Evolutionary conservation across 1,284 basidiomycete genomes (phyloP), one percentile per base, ranked within the genome.

Genomic region (Bjerkandera adusta): DNA sequence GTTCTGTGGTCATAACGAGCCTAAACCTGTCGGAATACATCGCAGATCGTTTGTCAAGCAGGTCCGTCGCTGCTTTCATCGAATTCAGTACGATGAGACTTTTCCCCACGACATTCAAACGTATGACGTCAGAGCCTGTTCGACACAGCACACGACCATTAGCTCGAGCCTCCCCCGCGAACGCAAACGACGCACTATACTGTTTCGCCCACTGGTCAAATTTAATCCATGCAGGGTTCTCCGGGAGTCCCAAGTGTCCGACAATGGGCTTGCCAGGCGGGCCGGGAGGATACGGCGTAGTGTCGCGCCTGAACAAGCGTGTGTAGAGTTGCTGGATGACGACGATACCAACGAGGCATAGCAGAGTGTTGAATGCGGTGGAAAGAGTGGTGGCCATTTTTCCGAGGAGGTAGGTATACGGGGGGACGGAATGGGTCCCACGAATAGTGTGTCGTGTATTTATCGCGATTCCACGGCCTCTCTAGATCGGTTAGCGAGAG

Each of bases 81-180:
- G 68, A 68, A 49, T 71, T 70, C 2, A 73, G 52, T 12, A 75
- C 53, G 39, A 77, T 52, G 4, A 69, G 59, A 32, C 74, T 50
- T 37, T 43, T 56, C 6, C 56, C 56, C 5, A 56, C 12, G n/a
- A 41, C 48, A 4, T 53, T 52, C 15, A 59, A 12, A 4, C 48
- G 52, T 21, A 59, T 49, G 10, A 57, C 43, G 15, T 57, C 57
- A 13, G 57, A 57, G 18, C 43, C 57, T 59, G 34, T n/a, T 5
- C 13, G 11, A 24, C 2, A 18, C 29, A 15, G 10, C 29, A 15
- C n/a, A 30, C n/a, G 15, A 10, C 10, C 29, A 30, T 30, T n/a
- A 30, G 29, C n/a, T n/a, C n/a, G n/a, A n/a, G n/a, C n/a, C n/a
- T 30, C 29, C 10, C 29, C 10, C 10, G 29, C n/a, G n/a, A n/a